Evolutionary conservation across 2,329 filamentous ascomycete species (phyloP), one percentile per base, ranked within the genome.

Genomic region (Aspergillus sp.): DNA sequence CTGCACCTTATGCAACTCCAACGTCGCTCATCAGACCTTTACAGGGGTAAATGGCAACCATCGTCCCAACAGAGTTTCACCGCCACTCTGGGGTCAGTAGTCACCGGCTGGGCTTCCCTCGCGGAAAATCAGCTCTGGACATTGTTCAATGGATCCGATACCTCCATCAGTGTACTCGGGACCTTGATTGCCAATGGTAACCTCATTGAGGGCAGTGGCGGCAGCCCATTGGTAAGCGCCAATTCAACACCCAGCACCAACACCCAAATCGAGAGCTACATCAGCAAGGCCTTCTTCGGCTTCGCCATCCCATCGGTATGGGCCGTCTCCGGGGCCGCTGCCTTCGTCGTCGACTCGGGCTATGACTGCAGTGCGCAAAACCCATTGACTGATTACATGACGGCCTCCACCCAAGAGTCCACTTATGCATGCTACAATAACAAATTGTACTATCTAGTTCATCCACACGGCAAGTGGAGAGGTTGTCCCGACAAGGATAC

Each of bases 201-300:
- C 17, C 51, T 53, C 19, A 53, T 53, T 3, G 36, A 53, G 21
- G 36, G 51, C 3, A 13, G 51, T 3, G 32, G 51, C 19, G 13
- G 1, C 2, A 21, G 7, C 21, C 21, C 51, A 23, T 25, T 13
- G 32, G 19, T 41, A 15, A 39, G 3, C 21, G 21, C 21, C 21
- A 21, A 21, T 21, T 21, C 21, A 21, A 21, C 21, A 21, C 21
- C 3, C 21, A 21, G 21, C 21, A 21, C 8, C 19, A 19, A n/a
- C n/a, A n/a, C 51, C n/a, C 36, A 41, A 30, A 53, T 25, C 3
- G 36, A 53, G 51, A 17, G 21, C 8, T 41, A 30, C 36, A 53
- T 53, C 36, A 25, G 5, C 21, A 53, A 30, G 51, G 51, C 36
- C 13, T 41, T 53, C 51, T 53, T 53, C 15, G 51, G 51, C 36